A percentile compares a stretch with the other conserved stretches of the same genome.
These are phyloP conservation scores for button mushroom (Agaricus bisporus) DNA, from an alignment of 768 basidiomycete species.

Conservation along the genomic window DNA sequence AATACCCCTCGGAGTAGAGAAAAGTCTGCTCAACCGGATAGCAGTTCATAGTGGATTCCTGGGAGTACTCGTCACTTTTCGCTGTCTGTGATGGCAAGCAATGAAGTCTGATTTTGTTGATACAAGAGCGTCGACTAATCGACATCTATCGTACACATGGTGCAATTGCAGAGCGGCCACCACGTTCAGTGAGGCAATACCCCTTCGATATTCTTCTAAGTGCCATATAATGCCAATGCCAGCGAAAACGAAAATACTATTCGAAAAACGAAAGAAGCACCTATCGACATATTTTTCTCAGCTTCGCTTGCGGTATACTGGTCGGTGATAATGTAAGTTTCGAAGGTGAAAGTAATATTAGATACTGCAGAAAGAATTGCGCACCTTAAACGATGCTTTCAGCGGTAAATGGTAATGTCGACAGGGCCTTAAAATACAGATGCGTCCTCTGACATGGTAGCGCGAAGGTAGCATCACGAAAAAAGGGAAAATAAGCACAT, in stretches of 20 bases:
- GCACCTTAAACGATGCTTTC: background rate
- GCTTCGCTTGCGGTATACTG: background rate
- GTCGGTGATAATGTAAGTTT: background rate
- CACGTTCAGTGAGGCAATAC: background rate
- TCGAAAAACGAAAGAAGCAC: background rate
- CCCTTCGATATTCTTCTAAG: constrained; percentile 2
- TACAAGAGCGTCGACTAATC: background rate
- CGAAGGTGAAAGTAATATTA: background rate
- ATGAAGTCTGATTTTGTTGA: background rate
- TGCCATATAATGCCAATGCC: background rate
- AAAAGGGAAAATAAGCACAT: background rate
- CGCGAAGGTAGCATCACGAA: background rate
- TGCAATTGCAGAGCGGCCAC: background rate
- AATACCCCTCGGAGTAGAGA: background rate
- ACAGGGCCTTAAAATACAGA: background rate
- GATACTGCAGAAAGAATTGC: constrained; percentile 1
- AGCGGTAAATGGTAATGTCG: background rate
- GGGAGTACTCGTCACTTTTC: background rate
- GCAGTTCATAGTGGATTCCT: background rate
- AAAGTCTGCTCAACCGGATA: background rate
- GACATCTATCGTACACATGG: background rate
- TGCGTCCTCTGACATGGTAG: constrained; percentile 6
- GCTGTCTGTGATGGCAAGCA: background rate
- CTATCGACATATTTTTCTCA: background rate
- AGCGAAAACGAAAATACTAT: background rate